These are phyloP conservation scores for Pleurotus eryngii DNA, from an alignment of 768 basidiomycete genomes.

Conservation along the genomic window DNA sequence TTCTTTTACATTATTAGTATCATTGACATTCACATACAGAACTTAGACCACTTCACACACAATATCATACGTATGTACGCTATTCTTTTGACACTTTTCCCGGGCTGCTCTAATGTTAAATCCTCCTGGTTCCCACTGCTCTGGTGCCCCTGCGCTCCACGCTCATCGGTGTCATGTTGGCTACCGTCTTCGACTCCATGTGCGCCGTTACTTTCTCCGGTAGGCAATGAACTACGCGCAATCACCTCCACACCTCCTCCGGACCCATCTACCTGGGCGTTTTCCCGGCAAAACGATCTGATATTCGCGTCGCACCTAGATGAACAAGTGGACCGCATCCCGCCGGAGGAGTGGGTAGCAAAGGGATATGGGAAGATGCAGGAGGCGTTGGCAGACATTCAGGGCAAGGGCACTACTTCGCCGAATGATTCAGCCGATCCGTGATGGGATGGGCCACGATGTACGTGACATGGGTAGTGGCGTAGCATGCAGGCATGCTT, in stretches of 20 bases:
- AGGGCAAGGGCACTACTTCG: too few species aligned
- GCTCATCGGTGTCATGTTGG: not conserved
- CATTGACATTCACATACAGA: constrained; percentile 26
- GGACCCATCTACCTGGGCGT: constrained; percentile 59
- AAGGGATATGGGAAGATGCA: constrained; percentile 46
- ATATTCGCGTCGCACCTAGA: constrained; percentile 39
- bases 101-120: constrained; percentile 3
- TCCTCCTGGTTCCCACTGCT: not conserved
- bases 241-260: constrained; percentile 59
- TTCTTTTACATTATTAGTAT: too few species aligned
- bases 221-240: constrained; percentile 59
- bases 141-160: not conserved
- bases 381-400: constrained; percentile 24
- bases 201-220: constrained; percentile 6
- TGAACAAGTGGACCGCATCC: constrained; percentile 31
- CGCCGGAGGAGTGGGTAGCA: constrained; percentile 56
- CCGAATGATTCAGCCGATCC: too few species aligned
- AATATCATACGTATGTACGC: constrained; percentile 56
- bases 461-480: too few species aligned
- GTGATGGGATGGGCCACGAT: too few species aligned
- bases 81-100: not conserved
- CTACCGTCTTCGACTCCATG: not conserved
- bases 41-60: constrained; percentile 69
- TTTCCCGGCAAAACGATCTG: constrained; percentile 55
- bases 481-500: too few species aligned